These are phyloP conservation scores for Metschnikowia santaceciliae DNA, from an alignment of 805 yeast genomes.

Conservation along the genomic window DNA sequence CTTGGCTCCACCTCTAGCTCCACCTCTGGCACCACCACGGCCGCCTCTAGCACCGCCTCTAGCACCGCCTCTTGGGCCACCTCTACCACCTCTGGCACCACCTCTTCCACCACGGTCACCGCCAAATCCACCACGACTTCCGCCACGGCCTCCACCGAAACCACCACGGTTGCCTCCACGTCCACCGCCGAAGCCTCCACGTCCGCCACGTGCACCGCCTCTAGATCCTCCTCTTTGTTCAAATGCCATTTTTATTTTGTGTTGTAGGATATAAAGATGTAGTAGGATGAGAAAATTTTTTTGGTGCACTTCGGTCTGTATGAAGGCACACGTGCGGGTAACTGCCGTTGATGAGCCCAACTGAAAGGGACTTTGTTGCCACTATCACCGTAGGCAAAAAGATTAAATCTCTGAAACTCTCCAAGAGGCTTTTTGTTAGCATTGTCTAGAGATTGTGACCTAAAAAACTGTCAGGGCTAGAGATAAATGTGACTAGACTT, in stretches of 20 bases:
- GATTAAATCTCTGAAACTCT: no score
- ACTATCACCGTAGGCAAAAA: not conserved
- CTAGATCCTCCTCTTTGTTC: conserved; percentile 21
- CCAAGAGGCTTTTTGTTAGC: not conserved
- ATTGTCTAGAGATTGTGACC: not conserved
- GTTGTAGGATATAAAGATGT: conserved; percentile 5
- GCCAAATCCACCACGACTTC: conserved; percentile 46
- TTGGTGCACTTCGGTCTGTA: conserved; percentile 8
- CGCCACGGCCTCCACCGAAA: conserved; percentile 53
- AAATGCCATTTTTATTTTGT: conserved; percentile 17
- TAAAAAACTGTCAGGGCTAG: no score
- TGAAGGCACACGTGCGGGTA: conserved; percentile 19
- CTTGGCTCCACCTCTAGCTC: conserved; percentile 89
- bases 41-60: conserved; percentile 54
- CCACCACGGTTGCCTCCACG: conserved; percentile 51
- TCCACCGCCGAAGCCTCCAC: conserved; percentile 19
- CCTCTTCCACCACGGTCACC: conserved; percentile 29
- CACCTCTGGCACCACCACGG: conserved; percentile 72
- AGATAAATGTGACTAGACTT: not conserved
- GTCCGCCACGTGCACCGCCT: conserved; percentile 18
- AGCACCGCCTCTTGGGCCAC: conserved; percentile 38
- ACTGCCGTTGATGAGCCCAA: conserved; percentile 3
- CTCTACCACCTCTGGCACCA: conserved; percentile 32
- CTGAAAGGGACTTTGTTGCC: not conserved
- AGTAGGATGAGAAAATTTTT: conserved; percentile 12